A percentile compares a stretch with the other conserved stretches of the same genome.
phyloP scores from a whole-genome alignment of 2,329 filamentous ascomycete species.

The Botryotinia globosa region DNA sequence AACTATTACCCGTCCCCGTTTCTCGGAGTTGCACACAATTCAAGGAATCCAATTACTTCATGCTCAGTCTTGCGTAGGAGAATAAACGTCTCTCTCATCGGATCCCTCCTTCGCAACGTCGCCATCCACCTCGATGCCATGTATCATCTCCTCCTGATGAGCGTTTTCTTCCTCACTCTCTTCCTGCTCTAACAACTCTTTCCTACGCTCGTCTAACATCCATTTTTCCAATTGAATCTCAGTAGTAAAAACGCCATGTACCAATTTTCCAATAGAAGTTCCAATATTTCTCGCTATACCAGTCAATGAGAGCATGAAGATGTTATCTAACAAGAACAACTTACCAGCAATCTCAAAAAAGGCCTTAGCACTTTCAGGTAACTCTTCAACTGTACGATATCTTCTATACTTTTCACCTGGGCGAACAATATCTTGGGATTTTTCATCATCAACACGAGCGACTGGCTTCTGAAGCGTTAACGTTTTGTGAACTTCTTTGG shows the following conservation, averaged over 20 bases:
- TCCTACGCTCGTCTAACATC: slow-evolving; percentile 31
- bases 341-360: slow-evolving; percentile 47
- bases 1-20: background rate
- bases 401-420: slow-evolving; percentile 40
- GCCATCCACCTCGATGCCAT: background rate
- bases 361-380: slow-evolving; percentile 42
- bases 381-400: slow-evolving; percentile 43
- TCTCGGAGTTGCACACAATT: background rate
- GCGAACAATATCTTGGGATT: slow-evolving; percentile 29
- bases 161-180: background rate
- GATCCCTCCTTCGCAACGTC: background rate
- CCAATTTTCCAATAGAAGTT: slow-evolving; percentile 30
- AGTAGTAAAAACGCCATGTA: slow-evolving; percentile 33
- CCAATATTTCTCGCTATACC: slow-evolving; percentile 33
- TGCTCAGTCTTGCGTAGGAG: background rate
- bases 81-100: background rate
- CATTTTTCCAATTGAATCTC: slow-evolving; percentile 35
- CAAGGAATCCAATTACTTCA: background rate
- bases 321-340: background rate
- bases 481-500: slow-evolving; percentile 33
- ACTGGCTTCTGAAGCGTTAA: slow-evolving; percentile 34
- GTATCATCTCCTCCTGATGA: background rate
- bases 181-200: slow-evolving; percentile 10
- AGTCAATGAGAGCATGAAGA: slow-evolving; percentile 6
- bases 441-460: slow-evolving; percentile 26